Evolutionary conservation across 345 rosid species (phyloP).

Genomic region (Citrus sinensis): DNA sequence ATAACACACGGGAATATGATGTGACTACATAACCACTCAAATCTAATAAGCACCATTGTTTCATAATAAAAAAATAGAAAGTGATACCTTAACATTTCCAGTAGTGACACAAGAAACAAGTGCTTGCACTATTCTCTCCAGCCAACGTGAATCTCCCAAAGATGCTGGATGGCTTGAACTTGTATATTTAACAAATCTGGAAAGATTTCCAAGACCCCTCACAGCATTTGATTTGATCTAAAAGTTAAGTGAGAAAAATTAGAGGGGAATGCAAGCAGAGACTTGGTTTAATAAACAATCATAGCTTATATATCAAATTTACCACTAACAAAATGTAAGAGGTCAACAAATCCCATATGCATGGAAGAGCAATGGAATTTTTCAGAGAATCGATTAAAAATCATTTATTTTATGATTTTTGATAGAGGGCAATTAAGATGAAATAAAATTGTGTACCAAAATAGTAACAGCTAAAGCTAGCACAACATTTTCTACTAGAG

Average conservation of each 20-base stretch:
- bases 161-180: constrained; percentile 30
- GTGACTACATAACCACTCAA: not conserved
- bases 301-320: not conserved
- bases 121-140: constrained; percentile 80
- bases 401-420: not conserved
- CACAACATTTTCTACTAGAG: not conserved
- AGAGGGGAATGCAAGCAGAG: not conserved
- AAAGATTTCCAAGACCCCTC: constrained; percentile 85
- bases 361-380: not conserved
- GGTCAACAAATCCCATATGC: not conserved
- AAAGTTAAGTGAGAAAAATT: not conserved
- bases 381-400: not conserved
- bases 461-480: not conserved
- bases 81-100: constrained; percentile 88
- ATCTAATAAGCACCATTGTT: not conserved
- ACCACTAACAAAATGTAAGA: not conserved
- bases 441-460: no score
- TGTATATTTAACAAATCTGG: constrained; percentile 46
- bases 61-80: not conserved
- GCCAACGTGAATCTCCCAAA: constrained; percentile 37
- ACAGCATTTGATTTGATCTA: constrained; percentile 88
- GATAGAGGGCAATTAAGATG: not conserved
- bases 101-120: constrained; percentile 94
- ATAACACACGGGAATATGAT: constrained; percentile 4
- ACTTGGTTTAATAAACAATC: not conserved